A percentile compares a stretch with the other conserved stretches of the same genome.
These are phyloP conservation scores for Pleurotus tuoliensis DNA, from an alignment of 768 basidiomycete genomes.

Conservation along the genomic window DNA sequence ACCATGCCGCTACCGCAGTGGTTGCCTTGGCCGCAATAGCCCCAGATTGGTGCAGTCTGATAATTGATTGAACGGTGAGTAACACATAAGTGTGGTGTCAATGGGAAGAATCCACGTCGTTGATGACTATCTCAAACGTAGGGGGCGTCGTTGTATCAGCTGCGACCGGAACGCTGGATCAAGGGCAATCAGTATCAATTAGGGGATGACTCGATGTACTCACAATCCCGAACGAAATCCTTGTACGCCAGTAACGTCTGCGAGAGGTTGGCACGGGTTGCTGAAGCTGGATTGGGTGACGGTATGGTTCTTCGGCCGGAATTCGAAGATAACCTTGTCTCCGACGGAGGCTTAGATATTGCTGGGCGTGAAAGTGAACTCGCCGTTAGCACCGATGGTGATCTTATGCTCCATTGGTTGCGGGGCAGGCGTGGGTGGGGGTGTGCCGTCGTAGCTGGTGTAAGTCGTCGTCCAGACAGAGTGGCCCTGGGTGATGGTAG, in stretches of 20 bases:
- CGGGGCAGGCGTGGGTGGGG: constrained; percentile 14
- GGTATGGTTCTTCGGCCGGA: constrained; percentile 25
- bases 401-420: constrained; percentile 15
- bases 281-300: constrained; percentile 28
- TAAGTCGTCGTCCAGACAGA: constrained; percentile 23
- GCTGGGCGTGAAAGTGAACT: constrained; percentile 13
- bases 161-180: constrained; percentile 25
- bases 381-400: constrained; percentile 14
- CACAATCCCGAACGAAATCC: constrained; percentile 28
- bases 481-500: constrained; percentile 23
- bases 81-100: neutral
- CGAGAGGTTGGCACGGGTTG: constrained; percentile 21
- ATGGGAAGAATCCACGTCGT: constrained; percentile 37
- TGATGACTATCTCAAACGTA: constrained; percentile 47
- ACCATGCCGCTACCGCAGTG: constrained; percentile 63
- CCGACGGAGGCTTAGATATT: constrained; percentile 18
- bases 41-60: constrained; percentile 53
- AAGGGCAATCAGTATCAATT: too few species aligned
- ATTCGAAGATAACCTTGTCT: constrained; percentile 18
- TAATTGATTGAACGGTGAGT: neutral
- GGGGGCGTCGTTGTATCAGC: constrained; percentile 40
- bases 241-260: constrained; percentile 5
- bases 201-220: neutral
- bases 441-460: constrained; percentile 20
- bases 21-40: constrained; percentile 42